Base-by-base conservation (phyloP, 371 early-diverging fungal species). In the Mucor mucedo region DNA sequence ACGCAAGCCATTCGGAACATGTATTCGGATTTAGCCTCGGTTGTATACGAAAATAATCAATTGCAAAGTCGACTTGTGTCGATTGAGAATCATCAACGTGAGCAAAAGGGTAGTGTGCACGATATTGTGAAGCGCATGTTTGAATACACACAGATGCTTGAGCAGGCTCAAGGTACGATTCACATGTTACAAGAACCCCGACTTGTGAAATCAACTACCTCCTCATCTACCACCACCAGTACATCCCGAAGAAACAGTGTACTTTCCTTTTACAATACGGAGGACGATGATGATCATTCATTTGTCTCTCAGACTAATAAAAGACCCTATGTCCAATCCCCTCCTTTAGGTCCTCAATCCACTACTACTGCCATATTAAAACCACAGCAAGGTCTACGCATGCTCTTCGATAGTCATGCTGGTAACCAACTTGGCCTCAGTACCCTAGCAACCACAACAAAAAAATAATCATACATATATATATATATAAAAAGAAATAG, bases 101-200 rank as follows among this genome's bases (percentile, higher is more conserved):
- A 81, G 8, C 83, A 83, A 39, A 77, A 81, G 48, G 82, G 80
- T 10, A 84, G 75, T 55, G 77, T 85, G 8, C 62, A 77, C 32
- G 79, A 84, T 60, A 75, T 85, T 63, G 75, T 79, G 48, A 73
- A 81, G 44, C 74, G 78, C 45, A 83, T 84, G 21, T 69, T 72
- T 40, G 84, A 85, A 63, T 85, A 85, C 48, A 83, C 84, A 13
- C 72, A 78, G 14, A 69, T 84, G 58, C 73, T 85, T 29, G 86
- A 84, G 50, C 80, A 84, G 65, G 85, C 85, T 28, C 80, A 80
- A 64, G 84, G 83, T 44, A 84, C 86, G 8, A 84, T 85, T 44
- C 83, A 84, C 16, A 65, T 65, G 60, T 13, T 66, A 47, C 71
- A 70, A 52, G 71, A 70, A 62, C 65, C 66, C 2, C 50, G 68